phyloP scores from a whole-genome alignment of 192 early-diverging fungal species.

The Hyaloraphidium curvatum region DNA sequence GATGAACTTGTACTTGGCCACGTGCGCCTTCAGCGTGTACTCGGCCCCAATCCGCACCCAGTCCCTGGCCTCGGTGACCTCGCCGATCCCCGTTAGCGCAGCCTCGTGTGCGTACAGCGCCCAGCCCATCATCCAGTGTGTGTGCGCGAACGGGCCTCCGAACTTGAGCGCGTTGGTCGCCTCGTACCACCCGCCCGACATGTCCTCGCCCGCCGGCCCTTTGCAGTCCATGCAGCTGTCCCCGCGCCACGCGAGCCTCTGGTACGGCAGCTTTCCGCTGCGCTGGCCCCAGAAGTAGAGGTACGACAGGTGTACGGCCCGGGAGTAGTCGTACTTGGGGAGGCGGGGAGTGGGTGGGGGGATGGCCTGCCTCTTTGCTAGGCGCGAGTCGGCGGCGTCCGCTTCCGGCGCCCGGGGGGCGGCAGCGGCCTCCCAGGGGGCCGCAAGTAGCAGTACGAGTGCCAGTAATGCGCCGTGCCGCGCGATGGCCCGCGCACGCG shows the following conservation, averaged over 20 bases:
- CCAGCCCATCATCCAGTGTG: slow-evolving; percentile 23
- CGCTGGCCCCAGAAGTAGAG: slow-evolving; percentile 29
- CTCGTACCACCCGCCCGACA: slow-evolving; percentile 31
- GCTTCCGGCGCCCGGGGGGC: too few species aligned
- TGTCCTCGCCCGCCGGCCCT: slow-evolving; percentile 28
- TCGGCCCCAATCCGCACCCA: slow-evolving; percentile 15
- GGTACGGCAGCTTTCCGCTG: slow-evolving; percentile 25
- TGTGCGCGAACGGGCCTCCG: slow-evolving; percentile 27
- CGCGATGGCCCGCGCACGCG: too few species aligned
- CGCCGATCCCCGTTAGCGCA: slow-evolving; percentile 13
- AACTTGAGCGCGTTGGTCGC: slow-evolving; percentile 40
- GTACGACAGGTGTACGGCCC: slow-evolving; percentile 28
- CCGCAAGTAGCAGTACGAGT: too few species aligned
- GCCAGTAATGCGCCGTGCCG: too few species aligned
- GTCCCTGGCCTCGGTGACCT: slow-evolving; percentile 7
- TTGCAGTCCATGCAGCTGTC: slow-evolving; percentile 30
- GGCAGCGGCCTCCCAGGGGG: too few species aligned
- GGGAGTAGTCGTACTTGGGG: slow-evolving; percentile 28
- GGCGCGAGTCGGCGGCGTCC: too few species aligned
- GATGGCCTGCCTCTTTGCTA: too few species aligned
- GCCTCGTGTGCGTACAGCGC: slow-evolving; percentile 23
- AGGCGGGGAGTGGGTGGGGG: too few species aligned
- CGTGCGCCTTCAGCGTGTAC: slow-evolving; percentile 11
- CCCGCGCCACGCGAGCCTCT: slow-evolving; percentile 28
- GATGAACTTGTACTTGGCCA: neutral